phyloP scores from a whole-genome alignment of 148 eudicot species.

The Rhododendron mucronatum region DNA sequence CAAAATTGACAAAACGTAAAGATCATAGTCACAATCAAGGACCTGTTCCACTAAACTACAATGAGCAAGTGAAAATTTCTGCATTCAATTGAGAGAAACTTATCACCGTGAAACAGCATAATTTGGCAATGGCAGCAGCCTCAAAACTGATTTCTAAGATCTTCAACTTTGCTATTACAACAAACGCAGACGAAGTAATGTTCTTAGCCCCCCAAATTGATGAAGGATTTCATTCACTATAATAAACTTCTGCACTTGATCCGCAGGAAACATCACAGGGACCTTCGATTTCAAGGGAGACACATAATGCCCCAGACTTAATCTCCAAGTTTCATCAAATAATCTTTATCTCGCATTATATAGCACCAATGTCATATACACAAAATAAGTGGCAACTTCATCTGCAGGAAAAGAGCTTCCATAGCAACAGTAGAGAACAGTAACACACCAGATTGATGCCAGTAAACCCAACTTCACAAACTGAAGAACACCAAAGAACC shows the following conservation, averaged over 20 bases:
- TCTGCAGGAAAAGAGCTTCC: not conserved
- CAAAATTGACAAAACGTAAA: not conserved
- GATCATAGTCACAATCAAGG: not conserved
- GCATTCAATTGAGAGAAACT: not conserved
- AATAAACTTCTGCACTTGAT: not conserved
- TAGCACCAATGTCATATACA: not conserved
- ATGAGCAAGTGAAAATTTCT: not conserved
- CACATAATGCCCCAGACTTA: not conserved
- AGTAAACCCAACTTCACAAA: not conserved
- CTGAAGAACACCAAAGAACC: slow-evolving; percentile 5
- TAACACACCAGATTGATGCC: not conserved
- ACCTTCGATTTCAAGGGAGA: not conserved
- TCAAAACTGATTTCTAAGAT: not conserved
- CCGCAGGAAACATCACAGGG: not conserved
- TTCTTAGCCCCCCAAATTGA: not conserved
- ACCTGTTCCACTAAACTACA: not conserved
- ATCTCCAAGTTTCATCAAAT: not conserved
- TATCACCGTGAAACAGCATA: not conserved
- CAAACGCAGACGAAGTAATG: not conserved
- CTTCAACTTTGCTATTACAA: not conserved
- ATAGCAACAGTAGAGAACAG: not conserved
- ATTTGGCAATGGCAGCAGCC: not conserved
- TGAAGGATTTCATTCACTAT: not conserved
- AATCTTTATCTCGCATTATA: not conserved
- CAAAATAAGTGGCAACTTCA: not conserved